phyloP scores from a whole-genome alignment of 805 yeast species.

The Saccharomycopsis capsularis region DNA sequence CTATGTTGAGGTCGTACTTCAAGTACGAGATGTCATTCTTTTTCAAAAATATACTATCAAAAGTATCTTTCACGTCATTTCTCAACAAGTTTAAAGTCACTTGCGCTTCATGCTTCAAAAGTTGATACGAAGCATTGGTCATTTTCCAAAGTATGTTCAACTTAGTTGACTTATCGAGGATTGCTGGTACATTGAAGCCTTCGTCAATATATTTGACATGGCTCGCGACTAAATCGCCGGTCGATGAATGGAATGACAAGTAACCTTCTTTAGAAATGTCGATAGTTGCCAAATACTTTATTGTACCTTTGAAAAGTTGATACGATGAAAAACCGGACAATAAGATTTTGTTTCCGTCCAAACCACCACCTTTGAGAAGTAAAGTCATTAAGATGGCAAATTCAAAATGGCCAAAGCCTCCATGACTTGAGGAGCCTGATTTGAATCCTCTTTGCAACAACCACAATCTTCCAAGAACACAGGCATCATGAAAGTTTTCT shows the following conservation, averaged over 20 bases:
- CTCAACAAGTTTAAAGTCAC: constrained; percentile 62
- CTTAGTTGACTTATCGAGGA: constrained; percentile 69
- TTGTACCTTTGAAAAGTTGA: constrained; percentile 85
- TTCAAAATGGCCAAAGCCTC: constrained; percentile 91
- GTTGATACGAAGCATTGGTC: constrained; percentile 57
- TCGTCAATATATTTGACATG: constrained; percentile 36
- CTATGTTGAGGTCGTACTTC: constrained; percentile 58
- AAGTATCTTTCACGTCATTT: constrained; percentile 72
- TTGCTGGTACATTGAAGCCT: constrained; percentile 68
- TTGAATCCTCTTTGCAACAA: constrained; percentile 77
- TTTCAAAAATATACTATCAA: constrained; percentile 66
- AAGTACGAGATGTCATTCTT: constrained; percentile 44
- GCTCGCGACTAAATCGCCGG: constrained; percentile 24
- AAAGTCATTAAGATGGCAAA: constrained; percentile 77
- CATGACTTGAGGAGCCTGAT: constrained; percentile 35
- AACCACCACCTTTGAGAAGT: constrained; percentile 74
- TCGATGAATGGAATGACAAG: constrained; percentile 51
- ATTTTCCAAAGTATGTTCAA: constrained; percentile 78
- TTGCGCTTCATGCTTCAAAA: constrained; percentile 57
- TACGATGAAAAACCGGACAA: constrained; percentile 87
- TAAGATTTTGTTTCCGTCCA: constrained; percentile 65
- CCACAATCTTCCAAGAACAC: constrained; percentile 85
- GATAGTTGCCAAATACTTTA: constrained; percentile 74
- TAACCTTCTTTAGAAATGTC: constrained; percentile 61
- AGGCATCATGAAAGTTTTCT: constrained; percentile 81